A percentile compares a stretch with the other conserved stretches of the same genome.
Conservation (phyloP, 2,329 filamentous ascomycete species). For the Salinomyces thailandicus region DNA sequence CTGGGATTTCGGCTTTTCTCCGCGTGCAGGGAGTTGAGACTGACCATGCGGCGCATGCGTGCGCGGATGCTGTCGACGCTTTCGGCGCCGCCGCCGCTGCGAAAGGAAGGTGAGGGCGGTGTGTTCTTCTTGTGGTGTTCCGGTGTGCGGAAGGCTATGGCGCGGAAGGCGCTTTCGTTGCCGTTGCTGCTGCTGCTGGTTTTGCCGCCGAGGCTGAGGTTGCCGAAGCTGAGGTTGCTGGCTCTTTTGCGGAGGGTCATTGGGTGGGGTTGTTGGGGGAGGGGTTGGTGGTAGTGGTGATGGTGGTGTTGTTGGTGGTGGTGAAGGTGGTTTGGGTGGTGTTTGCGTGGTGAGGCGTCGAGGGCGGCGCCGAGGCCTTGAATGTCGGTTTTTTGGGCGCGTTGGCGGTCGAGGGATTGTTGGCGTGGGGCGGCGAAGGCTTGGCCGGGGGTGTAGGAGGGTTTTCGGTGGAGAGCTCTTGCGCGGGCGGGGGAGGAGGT, state of each 20-base stretch:
- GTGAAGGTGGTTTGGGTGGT: slow-evolving; percentile 12
- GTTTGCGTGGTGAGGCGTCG: slow-evolving; percentile 36
- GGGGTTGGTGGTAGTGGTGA: slow-evolving; percentile 2
- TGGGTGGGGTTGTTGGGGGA: slow-evolving; percentile 10
- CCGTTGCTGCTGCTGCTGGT: not conserved
- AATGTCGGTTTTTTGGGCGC: slow-evolving; percentile 32
- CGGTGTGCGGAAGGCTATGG: slow-evolving; percentile 18
- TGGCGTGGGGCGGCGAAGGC: slow-evolving; percentile 43
- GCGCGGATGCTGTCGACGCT: slow-evolving; percentile 12
- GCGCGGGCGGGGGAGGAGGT: slow-evolving; percentile 17
- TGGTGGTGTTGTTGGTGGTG: too few relatives aligned
- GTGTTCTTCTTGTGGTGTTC: slow-evolving; percentile 3
- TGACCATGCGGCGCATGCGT: slow-evolving; percentile 18
- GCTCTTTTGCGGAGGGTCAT: slow-evolving; percentile 14
- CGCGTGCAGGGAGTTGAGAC: slow-evolving; percentile 19
- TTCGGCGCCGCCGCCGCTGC: slow-evolving; percentile 4
- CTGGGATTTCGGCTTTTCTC: slow-evolving; percentile 9
- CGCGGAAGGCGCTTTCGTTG: slow-evolving; percentile 8
- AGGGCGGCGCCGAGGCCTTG: slow-evolving; percentile 32
- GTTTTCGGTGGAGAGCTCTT: slow-evolving; percentile 20
- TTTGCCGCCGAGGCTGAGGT: slow-evolving; percentile 10
- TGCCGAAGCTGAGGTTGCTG: slow-evolving; percentile 18
- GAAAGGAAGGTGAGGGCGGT: not conserved
- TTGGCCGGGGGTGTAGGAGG: slow-evolving; percentile 38
- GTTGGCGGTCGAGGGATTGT: slow-evolving; percentile 40